Conservation (phyloP, 148 eudicot species). For the Persicaria tinctoria region DNA sequence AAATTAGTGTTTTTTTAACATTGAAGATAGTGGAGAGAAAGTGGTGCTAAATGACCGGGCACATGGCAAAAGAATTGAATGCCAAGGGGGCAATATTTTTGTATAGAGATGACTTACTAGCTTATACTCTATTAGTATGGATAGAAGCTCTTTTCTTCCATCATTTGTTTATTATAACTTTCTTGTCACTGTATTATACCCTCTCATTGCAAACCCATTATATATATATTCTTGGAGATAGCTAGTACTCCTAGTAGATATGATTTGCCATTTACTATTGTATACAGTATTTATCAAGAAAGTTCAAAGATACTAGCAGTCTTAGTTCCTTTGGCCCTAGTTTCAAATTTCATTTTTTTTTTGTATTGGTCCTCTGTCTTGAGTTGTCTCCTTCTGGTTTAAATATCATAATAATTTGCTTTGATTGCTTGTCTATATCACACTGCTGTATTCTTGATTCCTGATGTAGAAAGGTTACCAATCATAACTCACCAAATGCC, state of each 20-base stretch:
- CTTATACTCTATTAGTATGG: no score
- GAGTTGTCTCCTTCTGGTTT: constrained; percentile 1
- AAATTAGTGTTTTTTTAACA: no score
- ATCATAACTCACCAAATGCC: background rate
- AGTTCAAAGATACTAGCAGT: background rate
- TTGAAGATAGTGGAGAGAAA: no score
- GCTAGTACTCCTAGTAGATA: background rate
- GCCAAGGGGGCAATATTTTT: no score
- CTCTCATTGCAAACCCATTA: background rate
- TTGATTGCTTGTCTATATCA: constrained; percentile 1
- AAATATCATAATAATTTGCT: background rate
- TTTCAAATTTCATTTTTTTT: background rate
- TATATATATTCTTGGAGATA: background rate
- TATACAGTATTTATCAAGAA: background rate
- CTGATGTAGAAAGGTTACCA: background rate
- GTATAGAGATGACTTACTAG: no score
- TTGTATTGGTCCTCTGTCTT: background rate
- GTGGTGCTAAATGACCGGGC: no score
- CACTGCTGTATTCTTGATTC: background rate
- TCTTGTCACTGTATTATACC: background rate
- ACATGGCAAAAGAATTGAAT: no score
- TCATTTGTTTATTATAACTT: background rate
- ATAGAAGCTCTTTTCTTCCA: background rate
- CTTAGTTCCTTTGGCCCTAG: background rate
- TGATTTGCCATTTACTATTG: background rate